These are phyloP conservation scores for Priceomyces haplophilus DNA, from an alignment of 805 yeast species.

Conservation along the genomic window DNA sequence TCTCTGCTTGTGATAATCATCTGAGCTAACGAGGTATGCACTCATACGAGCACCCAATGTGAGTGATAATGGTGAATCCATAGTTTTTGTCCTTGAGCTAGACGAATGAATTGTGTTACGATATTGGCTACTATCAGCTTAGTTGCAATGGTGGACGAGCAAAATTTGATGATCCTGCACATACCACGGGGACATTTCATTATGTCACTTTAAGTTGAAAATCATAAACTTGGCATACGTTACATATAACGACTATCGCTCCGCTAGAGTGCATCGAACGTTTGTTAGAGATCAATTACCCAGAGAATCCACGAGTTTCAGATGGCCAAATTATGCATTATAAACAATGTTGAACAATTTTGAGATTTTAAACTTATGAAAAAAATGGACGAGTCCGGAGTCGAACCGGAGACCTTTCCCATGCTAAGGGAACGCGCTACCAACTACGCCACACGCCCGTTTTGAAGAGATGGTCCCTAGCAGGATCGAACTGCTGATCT, in stretches of 20 bases:
- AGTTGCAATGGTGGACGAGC: not conserved
- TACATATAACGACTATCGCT: no score
- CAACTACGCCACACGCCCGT: slow-evolving; percentile 49
- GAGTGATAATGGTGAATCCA: slow-evolving; percentile 42
- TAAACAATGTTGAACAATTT: no score
- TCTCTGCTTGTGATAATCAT: slow-evolving; percentile 70
- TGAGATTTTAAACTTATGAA: slow-evolving; percentile 9
- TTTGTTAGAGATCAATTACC: no score
- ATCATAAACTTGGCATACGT: no score
- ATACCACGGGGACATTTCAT: not conserved
- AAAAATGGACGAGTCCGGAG: slow-evolving; percentile 39
- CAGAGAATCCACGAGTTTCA: no score
- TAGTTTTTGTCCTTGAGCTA: slow-evolving; percentile 1
- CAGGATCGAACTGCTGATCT: slow-evolving; percentile 87
- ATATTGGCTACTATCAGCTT: not conserved
- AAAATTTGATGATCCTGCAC: not conserved
- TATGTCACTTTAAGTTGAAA: no score
- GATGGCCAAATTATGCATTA: no score
- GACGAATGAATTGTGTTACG: not conserved
- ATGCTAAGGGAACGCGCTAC: slow-evolving; percentile 51
- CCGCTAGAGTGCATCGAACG: no score
- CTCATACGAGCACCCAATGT: slow-evolving; percentile 58
- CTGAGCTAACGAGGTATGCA: slow-evolving; percentile 61
- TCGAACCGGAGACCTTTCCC: slow-evolving; percentile 50
- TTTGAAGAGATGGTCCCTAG: slow-evolving; percentile 57